Evolutionary conservation across 495 filamentous ascomycete genomes (phyloP).

Genomic region (Chaetomidium leptoderma): DNA sequence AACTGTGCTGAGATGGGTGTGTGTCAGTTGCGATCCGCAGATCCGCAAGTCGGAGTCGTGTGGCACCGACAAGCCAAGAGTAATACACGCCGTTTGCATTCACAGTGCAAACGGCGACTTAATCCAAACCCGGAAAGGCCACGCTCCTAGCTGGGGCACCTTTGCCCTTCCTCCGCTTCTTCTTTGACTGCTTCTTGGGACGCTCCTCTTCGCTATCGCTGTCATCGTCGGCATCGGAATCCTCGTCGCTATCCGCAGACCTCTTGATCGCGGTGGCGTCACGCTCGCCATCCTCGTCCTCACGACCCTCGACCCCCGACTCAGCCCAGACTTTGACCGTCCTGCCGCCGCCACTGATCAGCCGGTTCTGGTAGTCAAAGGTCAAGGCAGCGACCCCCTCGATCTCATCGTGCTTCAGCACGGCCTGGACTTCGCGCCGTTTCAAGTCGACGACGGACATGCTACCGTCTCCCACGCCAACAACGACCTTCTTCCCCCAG

Average conservation of each 20-base stretch:
- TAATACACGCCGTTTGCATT: background rate
- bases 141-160: constrained; percentile 17
- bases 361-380: constrained; percentile 75
- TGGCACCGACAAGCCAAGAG: constrained; percentile 7
- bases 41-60: background rate
- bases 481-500: constrained; percentile 63
- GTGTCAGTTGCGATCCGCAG: background rate
- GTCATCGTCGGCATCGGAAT: constrained; percentile 32
- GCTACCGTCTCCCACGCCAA: constrained; percentile 71
- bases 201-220: constrained; percentile 44
- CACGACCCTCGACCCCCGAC: constrained; percentile 36
- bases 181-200: constrained; percentile 37
- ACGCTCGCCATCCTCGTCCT: constrained; percentile 42
- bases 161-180: constrained; percentile 49
- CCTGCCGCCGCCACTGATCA: constrained; percentile 81
- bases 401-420: constrained; percentile 72
- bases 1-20: background rate
- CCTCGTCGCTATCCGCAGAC: constrained; percentile 40
- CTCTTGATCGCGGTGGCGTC: constrained; percentile 45
- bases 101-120: background rate
- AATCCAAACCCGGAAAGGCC: constrained; percentile 36
- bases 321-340: constrained; percentile 78
- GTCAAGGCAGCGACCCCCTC: constrained; percentile 74
- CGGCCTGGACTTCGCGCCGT: constrained; percentile 37
- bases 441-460: constrained; percentile 45